Evolutionary conservation across 768 basidiomycete species (phyloP).

Genomic region (Mycena polygramma): DNA sequence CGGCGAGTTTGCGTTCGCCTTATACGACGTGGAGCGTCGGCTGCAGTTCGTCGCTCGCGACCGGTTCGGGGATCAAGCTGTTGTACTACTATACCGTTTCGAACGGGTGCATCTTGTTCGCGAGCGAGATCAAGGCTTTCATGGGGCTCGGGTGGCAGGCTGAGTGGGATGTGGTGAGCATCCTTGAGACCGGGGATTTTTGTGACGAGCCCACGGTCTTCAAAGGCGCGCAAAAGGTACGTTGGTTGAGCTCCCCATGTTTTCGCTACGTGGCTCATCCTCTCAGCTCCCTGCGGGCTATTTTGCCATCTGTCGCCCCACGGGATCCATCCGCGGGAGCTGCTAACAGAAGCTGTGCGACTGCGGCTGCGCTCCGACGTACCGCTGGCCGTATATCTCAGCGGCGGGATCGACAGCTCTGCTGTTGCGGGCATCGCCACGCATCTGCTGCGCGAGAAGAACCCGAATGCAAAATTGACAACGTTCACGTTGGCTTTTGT

Average conservation of each 20-base stretch:
- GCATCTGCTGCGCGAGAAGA: constrained; percentile 27
- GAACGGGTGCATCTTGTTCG: constrained; percentile 32
- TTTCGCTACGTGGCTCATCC: too few species aligned
- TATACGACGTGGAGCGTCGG: constrained; percentile 33
- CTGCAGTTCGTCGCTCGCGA: constrained; percentile 35
- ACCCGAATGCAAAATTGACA: constrained; percentile 25
- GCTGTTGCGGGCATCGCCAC: constrained; percentile 35
- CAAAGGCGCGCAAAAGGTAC: constrained; percentile 30
- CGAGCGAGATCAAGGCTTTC: constrained; percentile 39
- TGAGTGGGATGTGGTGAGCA: constrained; percentile 35
- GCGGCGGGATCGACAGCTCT: constrained; percentile 37
- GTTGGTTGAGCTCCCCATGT: not conserved
- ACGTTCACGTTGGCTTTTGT: constrained; percentile 32
- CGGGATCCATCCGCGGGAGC: constrained; percentile 26
- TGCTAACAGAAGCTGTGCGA: constrained; percentile 28
- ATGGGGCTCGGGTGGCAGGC: constrained; percentile 38
- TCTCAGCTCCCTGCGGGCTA: constrained; percentile 20
- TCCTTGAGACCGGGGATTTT: constrained; percentile 21
- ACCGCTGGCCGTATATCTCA: constrained; percentile 35
- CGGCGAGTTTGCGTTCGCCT: constrained; percentile 40
- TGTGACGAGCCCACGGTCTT: constrained; percentile 35
- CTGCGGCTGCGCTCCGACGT: constrained; percentile 36
- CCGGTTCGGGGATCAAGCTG: constrained; percentile 40
- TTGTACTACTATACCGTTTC: constrained; percentile 38
- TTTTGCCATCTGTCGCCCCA: constrained; percentile 12